Conservation (phyloP, 1,284 basidiomycete species). For the Takashimella koratensis region DNA sequence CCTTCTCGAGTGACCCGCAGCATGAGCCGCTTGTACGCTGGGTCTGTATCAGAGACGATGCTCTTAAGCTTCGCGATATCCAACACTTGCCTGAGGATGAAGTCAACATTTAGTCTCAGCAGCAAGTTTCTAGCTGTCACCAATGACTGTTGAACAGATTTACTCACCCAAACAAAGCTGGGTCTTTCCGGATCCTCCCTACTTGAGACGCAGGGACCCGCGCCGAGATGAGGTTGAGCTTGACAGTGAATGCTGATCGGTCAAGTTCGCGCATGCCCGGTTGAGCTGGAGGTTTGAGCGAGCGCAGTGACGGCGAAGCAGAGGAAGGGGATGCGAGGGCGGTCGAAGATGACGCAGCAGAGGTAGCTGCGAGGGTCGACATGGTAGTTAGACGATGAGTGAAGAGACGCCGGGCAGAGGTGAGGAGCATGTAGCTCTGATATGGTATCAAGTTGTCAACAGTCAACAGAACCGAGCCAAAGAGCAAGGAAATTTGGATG, state of each 20-base stretch:
- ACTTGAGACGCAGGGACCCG: constrained; percentile 60
- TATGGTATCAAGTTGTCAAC: too few species aligned
- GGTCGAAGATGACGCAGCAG: not conserved
- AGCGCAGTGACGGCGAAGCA: not conserved
- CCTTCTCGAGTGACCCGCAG: constrained; percentile 60
- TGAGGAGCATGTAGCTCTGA: too few species aligned
- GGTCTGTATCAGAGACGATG: constrained; percentile 57
- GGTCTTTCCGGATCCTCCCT: constrained; percentile 57
- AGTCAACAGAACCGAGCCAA: too few species aligned
- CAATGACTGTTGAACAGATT: constrained; percentile 6
- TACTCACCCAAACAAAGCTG: constrained; percentile 60
- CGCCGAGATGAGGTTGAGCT: constrained; percentile 63
- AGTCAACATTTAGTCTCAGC: constrained; percentile 7
- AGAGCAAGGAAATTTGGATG: too few species aligned
- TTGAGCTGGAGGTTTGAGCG: constrained; percentile 37
- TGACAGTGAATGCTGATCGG: constrained; percentile 61
- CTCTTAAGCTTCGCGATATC: constrained; percentile 64
- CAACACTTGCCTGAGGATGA: constrained; percentile 58
- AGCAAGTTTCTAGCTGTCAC: constrained; percentile 10
- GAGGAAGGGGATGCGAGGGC: not conserved
- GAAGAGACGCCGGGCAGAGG: too few species aligned
- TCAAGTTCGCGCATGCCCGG: constrained; percentile 55
- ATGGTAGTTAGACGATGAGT: not conserved
- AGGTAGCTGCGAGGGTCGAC: not conserved
- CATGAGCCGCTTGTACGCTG: constrained; percentile 57